These are phyloP conservation scores for Exophiala viscosa DNA, from an alignment of 2,329 filamentous ascomycete genomes.

Conservation along the genomic window DNA sequence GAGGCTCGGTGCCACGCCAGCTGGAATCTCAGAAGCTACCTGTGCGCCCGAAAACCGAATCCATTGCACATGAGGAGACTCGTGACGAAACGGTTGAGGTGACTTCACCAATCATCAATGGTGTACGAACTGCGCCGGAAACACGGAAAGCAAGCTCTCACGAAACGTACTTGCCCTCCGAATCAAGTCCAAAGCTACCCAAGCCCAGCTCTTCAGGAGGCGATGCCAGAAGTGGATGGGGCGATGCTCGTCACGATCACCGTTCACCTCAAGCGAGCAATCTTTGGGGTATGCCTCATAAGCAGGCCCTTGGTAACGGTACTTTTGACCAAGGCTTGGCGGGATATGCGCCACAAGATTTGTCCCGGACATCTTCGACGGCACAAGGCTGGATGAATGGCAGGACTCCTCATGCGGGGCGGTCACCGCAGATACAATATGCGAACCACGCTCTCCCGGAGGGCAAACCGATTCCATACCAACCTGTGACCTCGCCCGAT, in stretches of 20 bases:
- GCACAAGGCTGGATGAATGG: conserved; percentile 35
- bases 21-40: conserved; percentile 35
- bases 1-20: conserved; percentile 31
- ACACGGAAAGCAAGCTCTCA: conserved; percentile 13
- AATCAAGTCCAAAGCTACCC: conserved; percentile 24
- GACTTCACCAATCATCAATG: conserved; percentile 32
- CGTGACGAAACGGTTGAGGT: conserved; percentile 13
- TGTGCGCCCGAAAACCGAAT: conserved; percentile 11
- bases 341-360: conserved; percentile 46
- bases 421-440: conserved; percentile 27
- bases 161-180: conserved; percentile 6
- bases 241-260: conserved; percentile 33
- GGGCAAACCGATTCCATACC: conserved; percentile 28
- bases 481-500: conserved; percentile 37
- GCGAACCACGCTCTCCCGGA: conserved; percentile 33
- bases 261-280: conserved; percentile 41
- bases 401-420: conserved; percentile 25
- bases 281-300: conserved; percentile 58
- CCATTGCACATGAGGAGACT: conserved; percentile 8
- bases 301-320: conserved; percentile 60
- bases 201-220: conserved; percentile 17
- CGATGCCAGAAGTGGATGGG: conserved; percentile 27
- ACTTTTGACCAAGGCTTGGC: conserved; percentile 56
- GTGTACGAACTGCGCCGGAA: conserved; percentile 22
- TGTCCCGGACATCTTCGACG: conserved; percentile 40